These are phyloP conservation scores for Leishmania martiniquensis DNA, from an alignment of 208 protist species.

Conservation along the genomic window DNA sequence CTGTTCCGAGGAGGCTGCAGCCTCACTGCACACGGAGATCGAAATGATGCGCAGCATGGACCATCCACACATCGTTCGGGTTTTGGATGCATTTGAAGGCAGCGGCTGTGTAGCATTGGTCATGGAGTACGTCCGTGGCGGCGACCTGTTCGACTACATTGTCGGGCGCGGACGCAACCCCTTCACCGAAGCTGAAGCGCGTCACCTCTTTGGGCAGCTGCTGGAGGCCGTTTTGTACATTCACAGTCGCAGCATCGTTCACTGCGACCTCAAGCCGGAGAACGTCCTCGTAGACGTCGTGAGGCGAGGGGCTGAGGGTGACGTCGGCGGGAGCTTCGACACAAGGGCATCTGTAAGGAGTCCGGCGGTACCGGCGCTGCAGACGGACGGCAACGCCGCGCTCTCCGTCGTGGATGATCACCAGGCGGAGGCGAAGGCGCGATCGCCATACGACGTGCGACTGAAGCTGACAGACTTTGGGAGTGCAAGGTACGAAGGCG, in stretches of 20 bases:
- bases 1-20: constrained; percentile 36
- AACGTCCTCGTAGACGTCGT: constrained; percentile 88
- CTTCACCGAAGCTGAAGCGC: constrained; percentile 72
- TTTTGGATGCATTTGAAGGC: constrained; percentile 66
- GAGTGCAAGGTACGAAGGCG: constrained; percentile 59
- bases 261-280: constrained; percentile 98
- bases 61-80: constrained; percentile 71
- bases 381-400: neutral
- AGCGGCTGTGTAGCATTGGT: constrained; percentile 56
- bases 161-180: constrained; percentile 49
- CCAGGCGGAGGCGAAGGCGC: constrained; percentile 36
- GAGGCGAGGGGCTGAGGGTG: neutral
- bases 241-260: constrained; percentile 90
- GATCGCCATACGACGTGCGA: constrained; percentile 49
- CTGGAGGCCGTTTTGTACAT: constrained; percentile 71
- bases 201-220: constrained; percentile 66
- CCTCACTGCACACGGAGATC: constrained; percentile 65
- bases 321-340: neutral
- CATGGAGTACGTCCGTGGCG: constrained; percentile 78
- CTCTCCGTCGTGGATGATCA: constrained; percentile 46
- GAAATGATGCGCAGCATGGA: constrained; percentile 65
- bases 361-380: neutral
- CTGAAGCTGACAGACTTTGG: constrained; percentile 86
- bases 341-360: neutral
- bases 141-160: constrained; percentile 85